These are phyloP conservation scores for Blastobotrys apis DNA, from an alignment of 1,139 yeast species.

Conservation along the genomic window DNA sequence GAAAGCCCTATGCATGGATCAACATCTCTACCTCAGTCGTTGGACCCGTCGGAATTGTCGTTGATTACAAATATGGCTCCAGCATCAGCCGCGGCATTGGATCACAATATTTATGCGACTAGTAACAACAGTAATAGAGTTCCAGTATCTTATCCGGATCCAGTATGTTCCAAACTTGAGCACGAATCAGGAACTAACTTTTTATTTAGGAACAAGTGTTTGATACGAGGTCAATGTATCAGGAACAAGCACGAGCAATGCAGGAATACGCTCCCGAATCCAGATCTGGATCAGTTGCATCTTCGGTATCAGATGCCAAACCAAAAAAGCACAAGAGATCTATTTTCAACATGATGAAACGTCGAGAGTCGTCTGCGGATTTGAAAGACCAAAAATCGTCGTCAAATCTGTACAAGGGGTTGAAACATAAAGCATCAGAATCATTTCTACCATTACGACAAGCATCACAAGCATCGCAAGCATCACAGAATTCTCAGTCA, in stretches of 20 bases:
- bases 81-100: conserved; percentile 12
- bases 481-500: too few relatives aligned
- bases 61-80: conserved; percentile 17
- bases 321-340: conserved; percentile 22
- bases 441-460: conserved; percentile 16
- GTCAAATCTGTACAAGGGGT: conserved; percentile 4
- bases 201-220: conserved; percentile 21
- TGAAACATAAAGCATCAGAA: conserved; percentile 15
- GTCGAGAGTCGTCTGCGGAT: conserved; percentile 28
- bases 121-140: neutral
- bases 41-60: conserved; percentile 23
- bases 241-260: conserved; percentile 15
- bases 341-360: conserved; percentile 24
- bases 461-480: conserved; percentile 12
- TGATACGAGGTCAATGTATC: conserved; percentile 23
- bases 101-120: conserved; percentile 7
- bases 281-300: conserved; percentile 25
- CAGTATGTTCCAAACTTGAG: too few relatives aligned
- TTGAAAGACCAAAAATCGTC: conserved; percentile 12
- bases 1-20: conserved; percentile 17
- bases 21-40: conserved; percentile 18
- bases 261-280: conserved; percentile 8
- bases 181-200: conserved; percentile 1
- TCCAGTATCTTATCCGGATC: conserved; percentile 15
- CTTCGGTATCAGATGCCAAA: conserved; percentile 17